phyloP scores from a whole-genome alignment of 2,329 filamentous ascomycete species.

The Alternaria incomplexa region DNA sequence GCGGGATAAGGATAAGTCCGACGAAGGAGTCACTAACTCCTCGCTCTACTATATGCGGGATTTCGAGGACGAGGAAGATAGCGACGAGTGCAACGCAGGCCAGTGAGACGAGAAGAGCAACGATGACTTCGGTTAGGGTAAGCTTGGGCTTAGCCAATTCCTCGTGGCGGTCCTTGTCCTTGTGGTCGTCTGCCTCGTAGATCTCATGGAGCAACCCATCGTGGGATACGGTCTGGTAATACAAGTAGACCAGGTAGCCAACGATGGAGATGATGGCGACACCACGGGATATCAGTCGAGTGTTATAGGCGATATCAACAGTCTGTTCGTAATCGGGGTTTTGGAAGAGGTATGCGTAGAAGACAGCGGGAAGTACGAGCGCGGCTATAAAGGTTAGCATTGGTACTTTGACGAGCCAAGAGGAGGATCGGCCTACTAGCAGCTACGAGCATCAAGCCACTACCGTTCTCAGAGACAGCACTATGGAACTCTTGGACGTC shows the following conservation, averaged over 20 bases:
- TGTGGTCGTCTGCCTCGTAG: slow-evolving; percentile 72
- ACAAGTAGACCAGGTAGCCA: slow-evolving; percentile 66
- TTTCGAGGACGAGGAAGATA: slow-evolving; percentile 75
- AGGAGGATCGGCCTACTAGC: slow-evolving; percentile 57
- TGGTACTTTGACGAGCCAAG: slow-evolving; percentile 14
- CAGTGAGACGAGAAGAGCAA: slow-evolving; percentile 70
- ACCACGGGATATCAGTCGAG: slow-evolving; percentile 71
- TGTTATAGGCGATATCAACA: slow-evolving; percentile 60
- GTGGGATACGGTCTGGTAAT: slow-evolving; percentile 78
- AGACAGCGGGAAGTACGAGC: slow-evolving; percentile 58
- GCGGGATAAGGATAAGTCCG: slow-evolving; percentile 77
- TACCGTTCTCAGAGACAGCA: slow-evolving; percentile 79
- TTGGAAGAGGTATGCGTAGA: slow-evolving; percentile 55
- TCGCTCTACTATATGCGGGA: slow-evolving; percentile 64
- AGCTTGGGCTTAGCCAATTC: slow-evolving; percentile 70
- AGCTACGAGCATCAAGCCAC: slow-evolving; percentile 77
- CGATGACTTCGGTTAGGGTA: slow-evolving; percentile 73
- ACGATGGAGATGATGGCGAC: slow-evolving; percentile 74
- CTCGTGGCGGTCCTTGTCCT: slow-evolving; percentile 67
- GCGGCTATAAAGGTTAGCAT: slow-evolving; percentile 46
- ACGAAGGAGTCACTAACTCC: slow-evolving; percentile 61
- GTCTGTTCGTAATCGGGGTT: slow-evolving; percentile 35
- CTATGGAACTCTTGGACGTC: slow-evolving; percentile 75
- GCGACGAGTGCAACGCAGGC: slow-evolving; percentile 75
- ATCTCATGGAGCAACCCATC: slow-evolving; percentile 78